phyloP scores from a whole-genome alignment of 805 yeast species.

The Candida dajiaensis region DNA sequence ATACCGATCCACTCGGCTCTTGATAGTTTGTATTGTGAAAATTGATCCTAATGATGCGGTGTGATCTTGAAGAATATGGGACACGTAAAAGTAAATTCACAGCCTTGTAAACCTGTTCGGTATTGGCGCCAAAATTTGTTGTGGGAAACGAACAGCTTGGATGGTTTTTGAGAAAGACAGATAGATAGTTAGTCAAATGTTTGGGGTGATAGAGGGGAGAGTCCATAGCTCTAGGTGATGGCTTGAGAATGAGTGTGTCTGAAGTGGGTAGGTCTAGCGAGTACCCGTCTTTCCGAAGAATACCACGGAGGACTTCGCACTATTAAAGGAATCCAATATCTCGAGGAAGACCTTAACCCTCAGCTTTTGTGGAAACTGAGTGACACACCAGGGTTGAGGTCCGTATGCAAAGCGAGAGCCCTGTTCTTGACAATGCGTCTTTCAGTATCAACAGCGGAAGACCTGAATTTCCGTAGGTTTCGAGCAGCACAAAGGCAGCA shows the following conservation, averaged over 20 bases:
- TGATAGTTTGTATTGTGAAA: not conserved
- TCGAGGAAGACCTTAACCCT: not conserved
- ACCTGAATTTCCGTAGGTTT: not conserved
- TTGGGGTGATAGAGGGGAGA: constrained; percentile 6
- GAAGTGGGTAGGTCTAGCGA: not conserved
- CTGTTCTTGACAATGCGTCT: not conserved
- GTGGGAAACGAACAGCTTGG: not conserved
- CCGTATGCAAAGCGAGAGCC: constrained; percentile 1
- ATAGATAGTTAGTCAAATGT: not conserved
- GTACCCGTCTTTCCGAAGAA: constrained; percentile 1
- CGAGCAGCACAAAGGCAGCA: constrained; percentile 1
- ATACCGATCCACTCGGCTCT: constrained; percentile 4
- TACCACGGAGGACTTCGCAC: constrained; percentile 8
- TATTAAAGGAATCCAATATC: constrained; percentile 1
- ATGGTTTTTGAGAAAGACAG: not conserved
- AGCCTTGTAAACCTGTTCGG: no score
- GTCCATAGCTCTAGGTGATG: constrained; percentile 8
- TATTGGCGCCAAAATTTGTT: not conserved
- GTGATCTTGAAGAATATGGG: not conserved
- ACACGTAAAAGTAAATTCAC: no score
- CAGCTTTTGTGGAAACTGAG: not conserved
- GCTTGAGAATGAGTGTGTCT: constrained; percentile 1
- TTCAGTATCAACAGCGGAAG: constrained; percentile 3
- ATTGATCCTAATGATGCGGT: not conserved
- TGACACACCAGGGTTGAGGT: constrained; percentile 10